Conservation (phyloP, 805 yeast genomes). For the Teunomyces kruisii region DNA sequence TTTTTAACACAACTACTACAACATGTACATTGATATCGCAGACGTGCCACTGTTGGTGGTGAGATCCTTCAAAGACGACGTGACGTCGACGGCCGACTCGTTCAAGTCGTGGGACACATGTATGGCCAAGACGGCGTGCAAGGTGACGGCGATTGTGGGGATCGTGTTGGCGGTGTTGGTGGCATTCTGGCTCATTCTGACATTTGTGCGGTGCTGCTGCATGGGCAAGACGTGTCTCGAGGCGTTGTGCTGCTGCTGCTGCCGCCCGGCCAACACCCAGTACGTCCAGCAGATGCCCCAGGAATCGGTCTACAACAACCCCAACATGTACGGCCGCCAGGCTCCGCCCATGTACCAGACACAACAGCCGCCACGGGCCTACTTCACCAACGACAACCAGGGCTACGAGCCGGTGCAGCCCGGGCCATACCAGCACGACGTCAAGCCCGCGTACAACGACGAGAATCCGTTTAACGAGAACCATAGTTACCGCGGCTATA, state of each 20-base stretch:
- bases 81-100: slow-evolving; percentile 44
- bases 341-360: slow-evolving; percentile 13
- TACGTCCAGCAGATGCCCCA: slow-evolving; percentile 17
- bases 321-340: slow-evolving; percentile 34
- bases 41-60: background rate
- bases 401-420: slow-evolving; percentile 13
- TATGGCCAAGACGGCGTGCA: slow-evolving; percentile 75
- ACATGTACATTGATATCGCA: slow-evolving; percentile 9
- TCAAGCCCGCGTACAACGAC: slow-evolving; percentile 3
- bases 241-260: slow-evolving; percentile 51
- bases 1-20: background rate
- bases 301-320: slow-evolving; percentile 26
- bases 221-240: slow-evolving; percentile 50
- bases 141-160: slow-evolving; percentile 73
- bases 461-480: slow-evolving; percentile 11
- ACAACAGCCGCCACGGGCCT: slow-evolving; percentile 13
- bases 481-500: slow-evolving; percentile 1
- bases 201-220: slow-evolving; percentile 55
- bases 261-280: slow-evolving; percentile 23
- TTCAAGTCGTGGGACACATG: slow-evolving; percentile 75
- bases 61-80: slow-evolving; percentile 15
- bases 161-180: slow-evolving; percentile 58
- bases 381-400: slow-evolving; percentile 12
- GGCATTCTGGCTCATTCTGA: slow-evolving; percentile 54
- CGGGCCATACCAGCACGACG: no score